Conservation (phyloP, 2,329 filamentous ascomycete species). For the Pestalotiopsis sp. region DNA sequence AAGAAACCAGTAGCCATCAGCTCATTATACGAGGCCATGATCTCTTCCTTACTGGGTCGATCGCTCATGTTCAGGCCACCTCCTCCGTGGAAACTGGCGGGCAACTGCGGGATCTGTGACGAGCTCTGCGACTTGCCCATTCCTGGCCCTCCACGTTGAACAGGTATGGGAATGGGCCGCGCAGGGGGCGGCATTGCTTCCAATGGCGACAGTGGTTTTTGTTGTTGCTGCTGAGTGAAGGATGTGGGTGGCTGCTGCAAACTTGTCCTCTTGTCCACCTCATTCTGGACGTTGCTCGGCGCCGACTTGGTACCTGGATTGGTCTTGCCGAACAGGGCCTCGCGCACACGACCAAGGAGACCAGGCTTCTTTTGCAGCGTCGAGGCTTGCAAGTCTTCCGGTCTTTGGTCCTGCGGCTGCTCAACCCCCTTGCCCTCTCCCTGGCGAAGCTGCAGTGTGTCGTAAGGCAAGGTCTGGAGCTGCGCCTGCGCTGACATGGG, state of each 20-base stretch:
- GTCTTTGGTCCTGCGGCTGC: neutral
- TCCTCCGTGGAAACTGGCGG: slow-evolving; percentile 8
- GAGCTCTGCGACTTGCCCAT: slow-evolving; percentile 29
- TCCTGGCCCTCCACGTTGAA: neutral
- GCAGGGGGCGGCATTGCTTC: slow-evolving; percentile 12
- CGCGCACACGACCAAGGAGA: slow-evolving; percentile 34
- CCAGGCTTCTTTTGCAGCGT: slow-evolving; percentile 31
- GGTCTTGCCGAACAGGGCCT: slow-evolving; percentile 23
- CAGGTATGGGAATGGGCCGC: slow-evolving; percentile 15
- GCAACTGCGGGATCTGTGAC: slow-evolving; percentile 24
- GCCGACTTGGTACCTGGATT: slow-evolving; percentile 4
- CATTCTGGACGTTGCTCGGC: slow-evolving; percentile 21
- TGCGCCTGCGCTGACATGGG: slow-evolving; percentile 27
- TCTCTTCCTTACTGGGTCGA: slow-evolving; percentile 49
- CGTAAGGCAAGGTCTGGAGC: slow-evolving; percentile 16
- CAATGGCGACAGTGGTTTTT: neutral
- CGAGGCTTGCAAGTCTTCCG: slow-evolving; percentile 17
- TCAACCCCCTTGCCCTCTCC: slow-evolving; percentile 6
- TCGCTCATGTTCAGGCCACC: slow-evolving; percentile 13
- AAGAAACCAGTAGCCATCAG: slow-evolving; percentile 63
- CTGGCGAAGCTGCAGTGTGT: slow-evolving; percentile 11
- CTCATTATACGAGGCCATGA: slow-evolving; percentile 59
- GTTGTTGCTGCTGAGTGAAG: neutral
- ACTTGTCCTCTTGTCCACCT: slow-evolving; percentile 32
- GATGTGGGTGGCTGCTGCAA: slow-evolving; percentile 27